Evolutionary conservation across 2,329 filamentous ascomycete genomes (phyloP).

Genomic region (Purpureocillium takamizusanense): DNA sequence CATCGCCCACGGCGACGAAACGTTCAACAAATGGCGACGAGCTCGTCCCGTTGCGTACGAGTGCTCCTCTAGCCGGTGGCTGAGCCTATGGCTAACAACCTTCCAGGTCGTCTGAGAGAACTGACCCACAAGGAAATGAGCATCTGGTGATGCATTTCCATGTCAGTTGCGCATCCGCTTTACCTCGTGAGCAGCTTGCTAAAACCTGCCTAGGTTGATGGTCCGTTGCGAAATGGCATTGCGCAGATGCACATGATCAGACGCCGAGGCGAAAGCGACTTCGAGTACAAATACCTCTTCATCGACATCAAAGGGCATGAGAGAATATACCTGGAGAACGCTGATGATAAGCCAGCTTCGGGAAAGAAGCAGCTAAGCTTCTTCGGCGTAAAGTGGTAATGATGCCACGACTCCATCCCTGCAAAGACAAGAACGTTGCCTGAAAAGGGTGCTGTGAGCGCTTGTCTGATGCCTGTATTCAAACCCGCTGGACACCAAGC

Average conservation of each 20-base stretch:
- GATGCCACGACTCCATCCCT: no score
- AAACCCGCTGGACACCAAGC: no score
- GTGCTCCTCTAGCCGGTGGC: neutral
- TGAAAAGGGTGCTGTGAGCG: no score
- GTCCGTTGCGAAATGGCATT: conserved; percentile 62
- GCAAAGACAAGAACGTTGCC: no score
- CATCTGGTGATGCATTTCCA: conserved; percentile 83
- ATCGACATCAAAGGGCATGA: conserved; percentile 68
- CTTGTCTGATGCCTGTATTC: no score
- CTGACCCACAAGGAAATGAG: conserved; percentile 65
- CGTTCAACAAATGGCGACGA: conserved; percentile 70
- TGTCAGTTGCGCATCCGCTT: conserved; percentile 33
- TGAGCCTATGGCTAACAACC: conserved; percentile 16
- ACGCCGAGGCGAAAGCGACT: conserved; percentile 53
- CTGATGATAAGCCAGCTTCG: conserved; percentile 28
- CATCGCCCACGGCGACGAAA: conserved; percentile 71
- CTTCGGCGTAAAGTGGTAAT: conserved; percentile 52
- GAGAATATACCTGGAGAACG: conserved; percentile 57
- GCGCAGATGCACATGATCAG: conserved; percentile 74
- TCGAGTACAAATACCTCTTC: conserved; percentile 70
- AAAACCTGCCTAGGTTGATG: conserved; percentile 54
- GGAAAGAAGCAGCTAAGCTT: conserved; percentile 41
- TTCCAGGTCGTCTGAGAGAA: conserved; percentile 53
- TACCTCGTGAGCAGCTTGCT: neutral
- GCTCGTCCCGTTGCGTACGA: conserved; percentile 51